A percentile compares a stretch with the other conserved stretches of the same genome.
Conservation (phyloP, 768 basidiomycete species). For the Polyporus arcularius region DNA sequence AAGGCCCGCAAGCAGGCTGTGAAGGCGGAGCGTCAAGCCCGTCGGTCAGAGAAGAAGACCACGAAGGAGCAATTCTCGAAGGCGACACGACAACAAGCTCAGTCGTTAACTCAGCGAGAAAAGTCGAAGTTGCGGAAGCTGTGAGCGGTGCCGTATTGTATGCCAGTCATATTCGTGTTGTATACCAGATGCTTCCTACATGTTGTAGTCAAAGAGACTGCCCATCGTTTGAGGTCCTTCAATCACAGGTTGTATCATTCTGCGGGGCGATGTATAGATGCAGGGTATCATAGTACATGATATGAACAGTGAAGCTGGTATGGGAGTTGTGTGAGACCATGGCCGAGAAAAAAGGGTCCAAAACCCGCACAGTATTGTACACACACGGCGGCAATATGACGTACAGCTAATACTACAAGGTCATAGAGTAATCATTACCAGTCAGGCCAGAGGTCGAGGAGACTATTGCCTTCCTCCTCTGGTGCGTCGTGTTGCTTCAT, state of each 20-base stretch:
- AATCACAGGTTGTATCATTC: too few species aligned
- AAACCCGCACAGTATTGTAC: not conserved
- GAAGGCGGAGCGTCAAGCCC: slow-evolving; percentile 63
- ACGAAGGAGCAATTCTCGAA: slow-evolving; percentile 62
- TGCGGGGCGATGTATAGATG: not conserved
- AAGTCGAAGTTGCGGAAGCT: slow-evolving; percentile 34
- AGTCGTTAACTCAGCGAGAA: slow-evolving; percentile 46
- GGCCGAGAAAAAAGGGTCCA: not conserved
- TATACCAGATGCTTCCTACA: not conserved
- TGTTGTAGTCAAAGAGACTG: too few species aligned
- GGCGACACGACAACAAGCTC: slow-evolving; percentile 64
- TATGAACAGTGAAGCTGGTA: not conserved
- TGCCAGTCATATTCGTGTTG: not conserved
- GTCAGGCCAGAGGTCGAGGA: slow-evolving; percentile 42
- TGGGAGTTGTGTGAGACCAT: too few species aligned
- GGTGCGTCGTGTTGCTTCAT: slow-evolving; percentile 82
- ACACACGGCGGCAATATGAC: too few species aligned
- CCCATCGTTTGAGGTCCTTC: too few species aligned
- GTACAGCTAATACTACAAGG: slow-evolving; percentile 1
- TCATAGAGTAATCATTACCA: slow-evolving; percentile 30
- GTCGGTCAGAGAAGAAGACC: slow-evolving; percentile 68
- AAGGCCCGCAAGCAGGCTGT: slow-evolving; percentile 69
- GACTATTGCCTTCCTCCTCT: slow-evolving; percentile 62
- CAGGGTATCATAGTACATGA: slow-evolving; percentile 1
- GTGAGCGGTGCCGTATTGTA: slow-evolving; percentile 19